Evolutionary conservation across 768 basidiomycete genomes (phyloP), one percentile per base, ranked within the genome.

Genomic region (Auricularia cornea): DNA sequence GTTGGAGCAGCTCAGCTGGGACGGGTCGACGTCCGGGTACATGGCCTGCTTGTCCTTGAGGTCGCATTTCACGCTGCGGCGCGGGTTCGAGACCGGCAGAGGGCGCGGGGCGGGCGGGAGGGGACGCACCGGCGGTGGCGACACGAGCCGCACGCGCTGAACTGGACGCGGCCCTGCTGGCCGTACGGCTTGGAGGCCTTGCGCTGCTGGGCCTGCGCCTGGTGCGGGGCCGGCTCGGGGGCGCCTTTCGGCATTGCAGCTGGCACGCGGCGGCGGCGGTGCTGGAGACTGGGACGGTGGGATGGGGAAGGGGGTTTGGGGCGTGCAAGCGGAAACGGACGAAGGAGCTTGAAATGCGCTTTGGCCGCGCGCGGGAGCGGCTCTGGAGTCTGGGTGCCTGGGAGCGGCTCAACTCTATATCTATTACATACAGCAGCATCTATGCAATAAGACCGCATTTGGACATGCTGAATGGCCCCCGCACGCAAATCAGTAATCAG

Each of bases 91-190:
- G 29, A n/a, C 4, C 4, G 65, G 0, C 54, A 62, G 41, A 61
- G 62, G 57, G 70, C 44, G 44, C 44, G 56, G 61, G 68, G 62
- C 59, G 57, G 40, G n/a, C n/a, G n/a, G n/a, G n/a, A n/a, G 18
- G 52, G 59, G 63, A 26, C 75, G 41, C 60, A 89, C 88, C 94
- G 84, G 72, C 94, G 77, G 85, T 91, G 91, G 65, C 92, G 86
- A 74, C 94, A 97, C 32, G 92, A 92, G 63, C 92, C 92, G 72
- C 94, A 96, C 8, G 94, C 94, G n/a, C 89, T 90, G 75, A 92
- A 92, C 68, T 96, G 91, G 44, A 48, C 44, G 16, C 44, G 44
- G 20, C 38, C 28, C 16, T 54, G 40, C 38, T 40, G 38, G 38
- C 23, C 44, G 44, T 48, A 48, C 12, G 44, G 44, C 44, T 48